Evolutionary conservation across 768 basidiomycete genomes (phyloP).

Genomic region (Tubosaeta sp.): DNA sequence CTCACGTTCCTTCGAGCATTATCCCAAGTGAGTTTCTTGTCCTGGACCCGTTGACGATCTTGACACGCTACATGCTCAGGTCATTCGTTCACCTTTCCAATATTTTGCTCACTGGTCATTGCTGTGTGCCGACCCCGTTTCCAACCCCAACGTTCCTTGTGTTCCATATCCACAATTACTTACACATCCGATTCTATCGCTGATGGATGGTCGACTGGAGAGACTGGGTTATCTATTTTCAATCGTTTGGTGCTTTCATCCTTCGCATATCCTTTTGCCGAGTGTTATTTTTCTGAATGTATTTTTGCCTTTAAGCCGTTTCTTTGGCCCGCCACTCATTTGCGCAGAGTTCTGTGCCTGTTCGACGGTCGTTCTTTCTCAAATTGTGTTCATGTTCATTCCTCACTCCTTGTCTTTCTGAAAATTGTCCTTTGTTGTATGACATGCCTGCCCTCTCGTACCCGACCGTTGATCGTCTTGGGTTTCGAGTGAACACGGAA

Average conservation of each 20-base stretch:
- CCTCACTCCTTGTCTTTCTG: neutral
- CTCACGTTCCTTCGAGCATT: constrained; percentile 10
- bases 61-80: constrained; percentile 2
- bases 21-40: constrained; percentile 13
- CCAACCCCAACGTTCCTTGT: constrained; percentile 4
- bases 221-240: neutral
- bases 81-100: neutral
- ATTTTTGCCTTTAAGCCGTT: neutral
- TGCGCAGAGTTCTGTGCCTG: neutral
- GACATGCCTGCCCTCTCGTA: neutral
- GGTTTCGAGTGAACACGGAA: neutral
- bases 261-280: neutral
- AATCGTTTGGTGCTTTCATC: neutral
- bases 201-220: neutral
- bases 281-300: neutral
- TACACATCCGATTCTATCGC: neutral
- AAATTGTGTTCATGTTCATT: neutral
- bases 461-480: constrained; percentile 13
- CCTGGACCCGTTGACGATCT: neutral
- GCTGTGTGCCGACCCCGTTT: neutral
- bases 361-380: constrained; percentile 5
- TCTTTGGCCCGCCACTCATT: constrained; percentile 1
- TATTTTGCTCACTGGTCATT: constrained; percentile 4
- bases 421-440: constrained; percentile 16
- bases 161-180: neutral